Percentiles rank a stretch among this genome's conserved stretches.
phyloP scores from a whole-genome alignment of 2,329 filamentous ascomycete genomes.

The Fusarium luffae region DNA sequence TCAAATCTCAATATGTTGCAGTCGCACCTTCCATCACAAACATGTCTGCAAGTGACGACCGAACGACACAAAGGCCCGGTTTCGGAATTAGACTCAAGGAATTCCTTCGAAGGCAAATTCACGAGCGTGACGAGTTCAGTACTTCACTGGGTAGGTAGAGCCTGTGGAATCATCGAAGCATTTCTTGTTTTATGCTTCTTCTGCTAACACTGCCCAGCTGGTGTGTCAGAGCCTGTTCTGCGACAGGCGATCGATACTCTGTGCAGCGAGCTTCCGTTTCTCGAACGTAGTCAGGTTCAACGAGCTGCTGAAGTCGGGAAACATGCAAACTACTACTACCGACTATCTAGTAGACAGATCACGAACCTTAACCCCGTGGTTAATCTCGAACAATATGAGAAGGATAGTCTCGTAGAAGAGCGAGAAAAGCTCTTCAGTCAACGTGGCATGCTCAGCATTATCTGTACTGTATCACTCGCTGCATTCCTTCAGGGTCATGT shows the following conservation, averaged over 20 bases:
- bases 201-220: neutral
- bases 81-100: neutral
- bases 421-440: constrained; percentile 48
- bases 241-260: constrained; percentile 1
- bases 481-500: constrained; percentile 58
- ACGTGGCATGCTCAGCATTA: constrained; percentile 33
- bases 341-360: constrained; percentile 5
- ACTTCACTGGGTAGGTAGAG: neutral
- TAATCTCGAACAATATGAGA: constrained; percentile 5
- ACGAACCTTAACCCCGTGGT: neutral
- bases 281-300: neutral
- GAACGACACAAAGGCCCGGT: neutral
- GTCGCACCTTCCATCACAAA: neutral
- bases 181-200: neutral
- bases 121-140: constrained; percentile 18
- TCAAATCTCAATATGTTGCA: too few relatives aligned
- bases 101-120: constrained; percentile 18
- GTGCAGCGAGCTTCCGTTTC: constrained; percentile 4
- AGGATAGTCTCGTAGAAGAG: constrained; percentile 14
- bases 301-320: constrained; percentile 23
- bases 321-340: constrained; percentile 23
- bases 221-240: constrained; percentile 5
- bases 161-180: neutral
- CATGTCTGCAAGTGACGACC: constrained; percentile 3
- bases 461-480: constrained; percentile 53